Base-by-base conservation (phyloP, 306 rosid genomes). In the Ormosia semicastrata region DNA sequence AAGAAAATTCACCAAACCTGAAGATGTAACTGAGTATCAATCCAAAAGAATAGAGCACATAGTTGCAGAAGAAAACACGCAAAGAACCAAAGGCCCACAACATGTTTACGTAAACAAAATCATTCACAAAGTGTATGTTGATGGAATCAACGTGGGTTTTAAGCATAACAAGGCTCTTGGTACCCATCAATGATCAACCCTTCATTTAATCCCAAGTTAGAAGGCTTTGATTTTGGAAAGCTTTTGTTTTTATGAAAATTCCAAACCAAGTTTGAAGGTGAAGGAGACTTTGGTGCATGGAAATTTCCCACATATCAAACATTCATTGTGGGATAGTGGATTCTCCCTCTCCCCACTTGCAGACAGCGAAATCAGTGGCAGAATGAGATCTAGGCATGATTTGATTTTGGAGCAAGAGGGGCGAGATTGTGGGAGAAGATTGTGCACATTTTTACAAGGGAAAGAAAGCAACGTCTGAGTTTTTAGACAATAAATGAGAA, bases 341-440 rank as follows among this genome's bases (percentile, higher is more conserved):
- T 41, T 59, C 41, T 65, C 2, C 8, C 10, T 46, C 52, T 2
- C 34, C 11, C 75, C 77, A 82, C 83, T 80, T 41, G 86, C 30
- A 44, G 81, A 80, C 60, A 83, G 82, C 71, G 87, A 78, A 85
- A 75, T 78, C 54, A 46, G 85, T 41, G 83, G 86, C 66, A 66
- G 82, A 76, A 72, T 15, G 57, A 75, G 85, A 29, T 71, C 47
- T 60, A 24, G 7, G 79, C 43, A 60, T 41, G 54, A 67, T 70
- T 76, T 49, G 34, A 6, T 75, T 50, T 60, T 18, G 49, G 67
- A 67, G 57, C 53, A 29, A 13, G 59, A 29, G n/a, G n/a, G 17
- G 83, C 94, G 87, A 75, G 81, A 91, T 89, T 88, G 80, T 69
- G 62, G 97, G 95, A 84, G 91, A 82, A 78, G 89, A 92, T 86